Percentiles rank a stretch among this genome's conserved stretches.
Evolutionary conservation across 495 filamentous ascomycete species (phyloP).

Genomic region (Penicillium steckii): DNA sequence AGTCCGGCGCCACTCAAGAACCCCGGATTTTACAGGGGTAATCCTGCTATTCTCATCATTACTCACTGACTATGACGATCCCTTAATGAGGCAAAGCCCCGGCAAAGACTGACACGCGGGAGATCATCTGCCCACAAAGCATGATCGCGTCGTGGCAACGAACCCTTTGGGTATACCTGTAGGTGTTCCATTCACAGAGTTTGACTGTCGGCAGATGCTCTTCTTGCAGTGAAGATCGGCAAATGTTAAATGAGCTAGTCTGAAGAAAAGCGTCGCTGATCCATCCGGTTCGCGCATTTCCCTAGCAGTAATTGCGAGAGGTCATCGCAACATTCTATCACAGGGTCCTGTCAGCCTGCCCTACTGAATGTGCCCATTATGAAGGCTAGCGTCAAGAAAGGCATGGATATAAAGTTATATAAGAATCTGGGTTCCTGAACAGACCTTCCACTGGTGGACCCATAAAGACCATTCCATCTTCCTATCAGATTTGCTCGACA

Average conservation of each 20-base stretch:
- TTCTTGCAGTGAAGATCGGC: constrained; percentile 18
- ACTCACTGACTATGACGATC: not conserved
- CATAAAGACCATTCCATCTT: constrained; percentile 3
- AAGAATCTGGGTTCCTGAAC: constrained; percentile 11
- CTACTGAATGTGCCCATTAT: not conserved
- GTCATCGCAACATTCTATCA: constrained; percentile 21
- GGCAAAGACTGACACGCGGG: constrained; percentile 5
- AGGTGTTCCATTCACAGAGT: not conserved
- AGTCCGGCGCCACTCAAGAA: constrained; percentile 1
- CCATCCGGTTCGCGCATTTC: constrained; percentile 8
- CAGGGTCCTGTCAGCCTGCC: constrained; percentile 26
- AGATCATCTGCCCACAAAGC: constrained; percentile 21
- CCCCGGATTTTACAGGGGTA: not conserved
- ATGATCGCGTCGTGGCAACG: constrained; percentile 21
- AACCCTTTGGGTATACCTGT: not conserved
- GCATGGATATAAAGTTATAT: not conserved
- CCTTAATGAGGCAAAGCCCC: constrained; percentile 5
- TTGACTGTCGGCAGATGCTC: constrained; percentile 5
- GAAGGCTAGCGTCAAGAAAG: not conserved
- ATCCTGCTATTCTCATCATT: not conserved
- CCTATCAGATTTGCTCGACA: constrained; percentile 3
- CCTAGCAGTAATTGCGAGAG: not conserved
- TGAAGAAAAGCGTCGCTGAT: not conserved
- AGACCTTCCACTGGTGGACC: constrained; percentile 1
- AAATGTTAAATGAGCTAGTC: not conserved